Evolutionary conservation across 352 stramenopile genomes (phyloP).

Genomic region (Peronospora farinosa): DNA sequence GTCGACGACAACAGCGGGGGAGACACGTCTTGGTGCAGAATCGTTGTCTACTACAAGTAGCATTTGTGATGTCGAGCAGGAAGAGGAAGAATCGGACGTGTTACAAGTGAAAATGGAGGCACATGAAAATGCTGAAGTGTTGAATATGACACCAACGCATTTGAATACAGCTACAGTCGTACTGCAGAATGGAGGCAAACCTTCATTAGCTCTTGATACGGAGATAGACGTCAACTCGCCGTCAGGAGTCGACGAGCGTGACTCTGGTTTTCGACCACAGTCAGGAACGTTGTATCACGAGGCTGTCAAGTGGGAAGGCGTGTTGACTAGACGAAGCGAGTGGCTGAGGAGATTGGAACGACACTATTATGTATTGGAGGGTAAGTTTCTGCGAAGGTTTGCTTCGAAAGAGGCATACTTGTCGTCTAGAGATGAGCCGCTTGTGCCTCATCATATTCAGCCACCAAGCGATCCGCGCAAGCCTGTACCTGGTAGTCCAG

Average conservation of each 20-base stretch:
- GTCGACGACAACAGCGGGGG: conserved; percentile 13
- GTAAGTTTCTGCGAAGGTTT: conserved; percentile 79
- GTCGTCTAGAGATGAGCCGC: conserved; percentile 63
- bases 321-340: conserved; percentile 72
- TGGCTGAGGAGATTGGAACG: conserved; percentile 79
- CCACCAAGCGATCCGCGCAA: conserved; percentile 29
- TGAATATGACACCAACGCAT: conserved; percentile 6
- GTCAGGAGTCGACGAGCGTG: conserved; percentile 27
- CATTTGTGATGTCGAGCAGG: conserved; percentile 11
- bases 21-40: conserved; percentile 8
- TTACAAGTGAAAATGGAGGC: conserved; percentile 8
- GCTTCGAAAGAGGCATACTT: conserved; percentile 82
- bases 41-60: conserved; percentile 36
- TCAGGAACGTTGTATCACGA: conserved; percentile 72
- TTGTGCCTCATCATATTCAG: conserved; percentile 46
- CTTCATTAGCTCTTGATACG: conserved; percentile 23
- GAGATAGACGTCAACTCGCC: conserved; percentile 16
- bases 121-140: not conserved
- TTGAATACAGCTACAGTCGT: conserved; percentile 5
- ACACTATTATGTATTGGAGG: conserved; percentile 83
- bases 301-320: conserved; percentile 78
- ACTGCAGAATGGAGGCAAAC: conserved; percentile 17
- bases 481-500: conserved; percentile 28
- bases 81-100: conserved; percentile 10
- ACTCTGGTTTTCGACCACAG: conserved; percentile 46